These are phyloP conservation scores for Blastobotrys chiropterorum DNA, from an alignment of 805 yeast species.

Conservation along the genomic window DNA sequence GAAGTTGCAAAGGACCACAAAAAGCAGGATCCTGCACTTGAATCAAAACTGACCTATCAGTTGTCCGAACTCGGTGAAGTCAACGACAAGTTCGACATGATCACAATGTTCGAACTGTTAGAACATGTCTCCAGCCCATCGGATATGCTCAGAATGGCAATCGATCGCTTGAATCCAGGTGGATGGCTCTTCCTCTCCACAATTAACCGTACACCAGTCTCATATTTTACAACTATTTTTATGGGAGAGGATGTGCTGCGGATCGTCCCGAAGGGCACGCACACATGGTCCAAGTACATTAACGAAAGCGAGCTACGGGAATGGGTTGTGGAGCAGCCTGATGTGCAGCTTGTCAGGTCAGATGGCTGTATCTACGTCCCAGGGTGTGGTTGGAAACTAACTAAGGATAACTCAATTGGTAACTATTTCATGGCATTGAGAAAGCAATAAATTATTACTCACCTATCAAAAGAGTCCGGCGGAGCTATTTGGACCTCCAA, in stretches of 20 bases:
- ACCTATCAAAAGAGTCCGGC: not conserved
- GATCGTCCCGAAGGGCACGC: constrained; percentile 92
- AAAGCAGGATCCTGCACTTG: constrained; percentile 56
- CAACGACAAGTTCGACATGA: constrained; percentile 54
- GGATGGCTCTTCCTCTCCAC: constrained; percentile 88
- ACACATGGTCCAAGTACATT: constrained; percentile 79
- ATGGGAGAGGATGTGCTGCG: constrained; percentile 76
- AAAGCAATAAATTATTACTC: constrained; percentile 20
- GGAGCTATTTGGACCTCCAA: no score
- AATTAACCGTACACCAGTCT: constrained; percentile 77
- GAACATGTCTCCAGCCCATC: constrained; percentile 91
- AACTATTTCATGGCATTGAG: constrained; percentile 85
- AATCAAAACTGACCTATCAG: constrained; percentile 51
- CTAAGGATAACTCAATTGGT: constrained; percentile 45
- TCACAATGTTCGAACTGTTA: constrained; percentile 88
- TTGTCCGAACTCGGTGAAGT: constrained; percentile 58
- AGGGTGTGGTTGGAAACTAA: constrained; percentile 72
- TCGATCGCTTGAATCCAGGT: constrained; percentile 63
- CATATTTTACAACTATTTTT: constrained; percentile 90
- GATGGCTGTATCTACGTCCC: constrained; percentile 85
- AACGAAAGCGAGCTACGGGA: constrained; percentile 63
- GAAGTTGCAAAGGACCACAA: constrained; percentile 72
- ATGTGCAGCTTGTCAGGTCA: constrained; percentile 55
- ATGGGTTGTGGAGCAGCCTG: constrained; percentile 48
- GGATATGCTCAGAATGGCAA: constrained; percentile 60